Base-by-base conservation (phyloP, 306 rosid species). In the Canavalia ensiformis region DNA sequence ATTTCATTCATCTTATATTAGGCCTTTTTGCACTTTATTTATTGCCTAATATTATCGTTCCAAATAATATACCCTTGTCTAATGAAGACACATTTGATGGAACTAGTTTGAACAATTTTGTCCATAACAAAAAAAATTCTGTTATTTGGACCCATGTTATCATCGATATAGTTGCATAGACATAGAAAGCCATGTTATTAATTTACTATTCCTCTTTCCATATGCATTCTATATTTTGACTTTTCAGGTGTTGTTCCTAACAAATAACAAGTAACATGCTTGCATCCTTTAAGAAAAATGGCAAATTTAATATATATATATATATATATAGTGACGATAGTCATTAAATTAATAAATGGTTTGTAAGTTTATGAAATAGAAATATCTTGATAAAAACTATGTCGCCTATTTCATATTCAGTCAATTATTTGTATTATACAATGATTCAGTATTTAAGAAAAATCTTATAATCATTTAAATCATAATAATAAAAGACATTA, bases 1-100 rank as follows among this genome's bases (percentile, higher is more conserved):
- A 18, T 12, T 76, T 76, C n/a, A 28, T 50, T 76, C 73, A 30
- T 50, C 35, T 76, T 77, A 49, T 68, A 76, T 68, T 29, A 76
- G 81, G 77, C 28, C 46, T 75, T 69, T 82, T 60, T 73, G 76
- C 86, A 72, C 76, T 82, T 75, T 82, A 47, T 30, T 76, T 34
- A 10, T 57, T 76, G 81, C 68, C 76, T 77, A 56, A 82, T 67
- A 52, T 33, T 41, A 47, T 29, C 39, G 12, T 65, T 65, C 55
- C 37, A 45, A 66, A 44, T 55, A 69, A 58, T 65, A 33, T 18
- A 18, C 18, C 54, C 9, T 18, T 81, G 75, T 67, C 69, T 74
- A 62, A 57, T 50, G 34, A 60, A 72, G 4, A 35, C 35, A 49
- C 39, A 73, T 28, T 63, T 2, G 64, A 50, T 37, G 73, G 64